Evolutionary conservation across 768 basidiomycete species (phyloP).

Genomic region (Ramaria rubella): DNA sequence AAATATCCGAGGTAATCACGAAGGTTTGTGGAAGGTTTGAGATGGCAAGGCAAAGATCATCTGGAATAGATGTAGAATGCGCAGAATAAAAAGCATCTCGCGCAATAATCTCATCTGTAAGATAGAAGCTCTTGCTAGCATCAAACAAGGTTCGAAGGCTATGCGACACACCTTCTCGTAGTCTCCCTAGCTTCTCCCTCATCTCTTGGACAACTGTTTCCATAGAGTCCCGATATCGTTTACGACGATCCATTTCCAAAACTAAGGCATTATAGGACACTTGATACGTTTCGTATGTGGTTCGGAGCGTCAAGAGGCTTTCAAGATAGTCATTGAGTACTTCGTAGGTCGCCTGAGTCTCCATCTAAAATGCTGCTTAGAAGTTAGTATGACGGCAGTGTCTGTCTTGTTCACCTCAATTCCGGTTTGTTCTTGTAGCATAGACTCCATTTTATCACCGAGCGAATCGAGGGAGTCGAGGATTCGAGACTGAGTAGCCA

Average conservation of each 20-base stretch:
- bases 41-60: slow-evolving; percentile 74
- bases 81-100: slow-evolving; percentile 66
- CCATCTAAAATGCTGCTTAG: no score
- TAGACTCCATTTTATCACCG: slow-evolving; percentile 72
- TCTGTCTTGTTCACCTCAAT: slow-evolving; percentile 60
- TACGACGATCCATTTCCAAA: slow-evolving; percentile 63
- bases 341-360: slow-evolving; percentile 14
- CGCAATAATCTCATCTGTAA: slow-evolving; percentile 57
- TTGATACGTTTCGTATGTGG: slow-evolving; percentile 63
- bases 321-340: slow-evolving; percentile 55
- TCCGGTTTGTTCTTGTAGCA: slow-evolving; percentile 61
- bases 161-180: slow-evolving; percentile 48
- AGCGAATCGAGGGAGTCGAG: slow-evolving; percentile 69
- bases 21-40: slow-evolving; percentile 68
- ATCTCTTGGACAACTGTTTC: slow-evolving; percentile 62
- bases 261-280: slow-evolving; percentile 68
- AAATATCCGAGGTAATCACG: slow-evolving; percentile 52
- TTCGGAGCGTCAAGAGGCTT: slow-evolving; percentile 56
- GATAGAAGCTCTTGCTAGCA: neutral
- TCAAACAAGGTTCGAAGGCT: neutral
- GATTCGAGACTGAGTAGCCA: slow-evolving; percentile 42
- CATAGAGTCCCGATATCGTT: slow-evolving; percentile 57
- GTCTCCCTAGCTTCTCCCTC: slow-evolving; percentile 53
- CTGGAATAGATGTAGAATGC: slow-evolving; percentile 67
- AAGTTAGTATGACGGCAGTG: no score